Evolutionary conservation across 2,329 filamentous ascomycete genomes (phyloP).

Genomic region (Paramyrothecium roridum): DNA sequence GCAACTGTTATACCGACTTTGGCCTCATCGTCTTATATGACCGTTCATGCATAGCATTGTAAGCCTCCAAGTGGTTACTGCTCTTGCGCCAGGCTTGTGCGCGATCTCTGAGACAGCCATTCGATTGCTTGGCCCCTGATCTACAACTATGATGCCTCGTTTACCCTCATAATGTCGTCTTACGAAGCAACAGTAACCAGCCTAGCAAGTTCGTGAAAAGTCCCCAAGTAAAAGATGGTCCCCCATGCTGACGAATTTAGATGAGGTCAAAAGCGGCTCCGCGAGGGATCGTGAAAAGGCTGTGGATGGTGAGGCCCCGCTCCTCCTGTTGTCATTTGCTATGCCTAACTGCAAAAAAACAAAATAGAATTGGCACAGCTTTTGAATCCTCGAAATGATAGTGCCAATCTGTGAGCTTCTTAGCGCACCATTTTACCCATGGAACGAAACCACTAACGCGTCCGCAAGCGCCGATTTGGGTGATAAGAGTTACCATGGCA

Average conservation of each 20-base stretch:
- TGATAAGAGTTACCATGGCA: conserved; percentile 76
- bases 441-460: conserved; percentile 11
- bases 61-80: no score
- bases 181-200: conserved; percentile 29
- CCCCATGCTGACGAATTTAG: conserved; percentile 17
- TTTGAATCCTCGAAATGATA: conserved; percentile 32
- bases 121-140: no score
- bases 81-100: no score
- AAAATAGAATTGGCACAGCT: conserved; percentile 32
- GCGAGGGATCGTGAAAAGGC: conserved; percentile 36
- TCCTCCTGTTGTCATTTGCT: background rate
- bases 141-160: no score
- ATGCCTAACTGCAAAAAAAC: no score
- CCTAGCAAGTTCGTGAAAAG: conserved; percentile 26
- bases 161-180: conserved; percentile 10
- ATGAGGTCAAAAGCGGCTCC: conserved; percentile 27
- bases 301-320: conserved; percentile 31
- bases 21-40: no score
- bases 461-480: conserved; percentile 44
- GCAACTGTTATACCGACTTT: no score
- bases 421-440: background rate
- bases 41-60: no score
- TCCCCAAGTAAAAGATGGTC: background rate
- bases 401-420: conserved; percentile 30
- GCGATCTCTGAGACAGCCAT: no score